phyloP scores from a whole-genome alignment of 331 rosid species.

The Pyracantha coccinea region DNA sequence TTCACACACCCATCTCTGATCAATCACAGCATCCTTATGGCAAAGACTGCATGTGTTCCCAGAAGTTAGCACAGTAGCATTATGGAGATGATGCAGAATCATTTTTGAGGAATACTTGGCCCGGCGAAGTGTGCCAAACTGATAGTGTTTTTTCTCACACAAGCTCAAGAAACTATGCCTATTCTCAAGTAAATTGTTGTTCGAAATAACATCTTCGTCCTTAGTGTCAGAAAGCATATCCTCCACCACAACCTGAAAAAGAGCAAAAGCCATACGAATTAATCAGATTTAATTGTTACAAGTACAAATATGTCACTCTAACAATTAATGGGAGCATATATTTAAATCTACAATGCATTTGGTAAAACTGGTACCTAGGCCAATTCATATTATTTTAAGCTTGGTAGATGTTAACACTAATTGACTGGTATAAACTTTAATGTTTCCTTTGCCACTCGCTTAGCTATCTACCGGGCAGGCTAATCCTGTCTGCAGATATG shows the following conservation, averaged over 20 bases:
- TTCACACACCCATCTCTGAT: constrained; percentile 33
- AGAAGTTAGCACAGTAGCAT: constrained; percentile 1
- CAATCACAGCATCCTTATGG: constrained; percentile 9
- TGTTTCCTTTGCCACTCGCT: not conserved
- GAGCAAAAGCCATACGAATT: not conserved
- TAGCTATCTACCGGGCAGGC: not conserved
- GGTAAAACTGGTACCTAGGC: not conserved
- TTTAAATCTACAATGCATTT: no score
- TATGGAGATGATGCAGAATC: constrained; percentile 34
- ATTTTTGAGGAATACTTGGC: constrained; percentile 67
- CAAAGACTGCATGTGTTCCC: constrained; percentile 32
- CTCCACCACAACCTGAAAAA: constrained; percentile 24
- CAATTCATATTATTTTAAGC: not conserved
- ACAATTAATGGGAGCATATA: not conserved
- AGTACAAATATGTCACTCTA: not conserved
- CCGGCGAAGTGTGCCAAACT: constrained; percentile 59
- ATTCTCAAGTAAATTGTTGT: constrained; percentile 28
- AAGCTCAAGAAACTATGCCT: constrained; percentile 33
- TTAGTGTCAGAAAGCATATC: constrained; percentile 28
- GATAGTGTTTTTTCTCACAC: constrained; percentile 37
- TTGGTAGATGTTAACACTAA: not conserved
- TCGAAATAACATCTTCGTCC: constrained; percentile 29
- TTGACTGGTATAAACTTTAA: not conserved
- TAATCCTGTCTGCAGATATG: not conserved
- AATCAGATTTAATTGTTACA: no score